These are phyloP conservation scores for Osmanthus fragrans DNA, from an alignment of 257 asterid genomes.

Conservation along the genomic window DNA sequence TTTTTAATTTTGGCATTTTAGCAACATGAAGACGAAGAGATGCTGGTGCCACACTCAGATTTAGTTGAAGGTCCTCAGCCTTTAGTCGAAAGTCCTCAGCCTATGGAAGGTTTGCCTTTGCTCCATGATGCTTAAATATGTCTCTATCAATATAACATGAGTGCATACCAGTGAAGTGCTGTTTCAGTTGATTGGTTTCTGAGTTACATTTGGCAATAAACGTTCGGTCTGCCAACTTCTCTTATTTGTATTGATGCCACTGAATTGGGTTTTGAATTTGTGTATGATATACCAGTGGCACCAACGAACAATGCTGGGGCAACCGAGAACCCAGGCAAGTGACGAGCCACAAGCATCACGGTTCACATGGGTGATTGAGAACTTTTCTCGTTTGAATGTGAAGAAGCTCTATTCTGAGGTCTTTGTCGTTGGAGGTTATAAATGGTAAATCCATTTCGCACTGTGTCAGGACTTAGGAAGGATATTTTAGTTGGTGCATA, in stretches of 20 bases:
- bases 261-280: neutral
- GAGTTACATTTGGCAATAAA: neutral
- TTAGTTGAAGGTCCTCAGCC: constrained; percentile 74
- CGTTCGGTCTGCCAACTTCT: neutral
- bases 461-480: neutral
- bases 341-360: constrained; percentile 58
- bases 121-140: neutral
- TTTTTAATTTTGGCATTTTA: constrained; percentile 21
- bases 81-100: constrained; percentile 54
- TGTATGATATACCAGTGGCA: constrained; percentile 18
- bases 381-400: constrained; percentile 38
- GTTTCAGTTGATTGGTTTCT: neutral
- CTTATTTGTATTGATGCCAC: neutral
- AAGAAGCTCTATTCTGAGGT: constrained; percentile 55
- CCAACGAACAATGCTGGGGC: constrained; percentile 41
- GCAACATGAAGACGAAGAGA: constrained; percentile 81
- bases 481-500: neutral
- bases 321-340: constrained; percentile 45
- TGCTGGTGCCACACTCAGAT: constrained; percentile 78
- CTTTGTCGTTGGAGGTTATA: constrained; percentile 49
- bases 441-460: constrained; percentile 33
- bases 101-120: constrained; percentile 59
- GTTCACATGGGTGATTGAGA: constrained; percentile 50
- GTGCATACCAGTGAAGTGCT: neutral
- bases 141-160: neutral